Base-by-base conservation (phyloP, 768 basidiomycete species). In the Leccinum rimulosum region DNA sequence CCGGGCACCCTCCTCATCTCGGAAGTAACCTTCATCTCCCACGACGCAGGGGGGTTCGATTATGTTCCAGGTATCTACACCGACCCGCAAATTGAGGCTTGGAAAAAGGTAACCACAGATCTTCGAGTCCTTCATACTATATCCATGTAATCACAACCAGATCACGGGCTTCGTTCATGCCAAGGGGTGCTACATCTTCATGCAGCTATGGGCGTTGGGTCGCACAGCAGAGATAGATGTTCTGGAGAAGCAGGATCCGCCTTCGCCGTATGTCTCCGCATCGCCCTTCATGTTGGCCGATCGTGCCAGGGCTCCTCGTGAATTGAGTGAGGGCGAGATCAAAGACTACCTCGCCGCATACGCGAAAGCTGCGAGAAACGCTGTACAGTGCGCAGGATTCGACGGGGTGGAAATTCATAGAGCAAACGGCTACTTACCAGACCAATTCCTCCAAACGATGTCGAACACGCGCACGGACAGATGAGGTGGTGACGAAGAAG, bases 111-210 rank as follows among this genome's bases (percentile, higher is more conserved):
- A 25, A 14, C 17, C 3, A 38, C 36, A 8, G 36, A 48, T 25
- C 12, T 19, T 15, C 3, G 0, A 1, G 47, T 2, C 47, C 22
- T 19, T 1, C 45, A 25, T n/a, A 15, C 14, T 7, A 6, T 45
- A 12, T 48, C 15, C 9, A 40, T 40, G 25, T 19, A 4, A 50
- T 47, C 7, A 45, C 43, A 10, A 27, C 36, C 49, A 84, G 83
- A 69, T 91, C 19, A 82, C 80, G 12, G 77, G 82, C n/a, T 79
- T 77, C 0, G 85, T 87, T 0, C 86, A 88, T 61, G 77, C 76
- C 1, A 75, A 80, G 54, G 78, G 77, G 2, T 81, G 77, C 0
- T 48, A 22, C 43, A 45, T 45, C 19, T 45, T 45, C 47, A 22
- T 48, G 22, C 47, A 48, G 36, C 15, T 38, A 17, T 17, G 36